Evolutionary conservation across 208 protist genomes (phyloP).

Genomic region (Vickermania ingenoplastis): DNA sequence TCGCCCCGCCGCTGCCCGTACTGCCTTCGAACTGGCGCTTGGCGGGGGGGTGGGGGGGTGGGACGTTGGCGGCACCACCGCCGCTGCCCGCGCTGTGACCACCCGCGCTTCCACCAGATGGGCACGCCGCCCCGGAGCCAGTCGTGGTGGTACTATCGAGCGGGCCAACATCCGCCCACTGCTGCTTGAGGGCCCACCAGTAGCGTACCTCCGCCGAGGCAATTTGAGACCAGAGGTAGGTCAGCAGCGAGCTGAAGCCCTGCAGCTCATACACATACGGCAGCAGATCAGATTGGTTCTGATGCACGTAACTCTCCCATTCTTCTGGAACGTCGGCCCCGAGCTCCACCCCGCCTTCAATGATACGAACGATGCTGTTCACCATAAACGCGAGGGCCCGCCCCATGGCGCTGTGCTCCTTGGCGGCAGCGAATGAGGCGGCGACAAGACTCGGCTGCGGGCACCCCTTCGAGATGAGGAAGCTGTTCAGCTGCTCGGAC

Average conservation of each 20-base stretch:
- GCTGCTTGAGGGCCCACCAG: neutral
- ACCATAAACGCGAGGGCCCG: conserved; percentile 55
- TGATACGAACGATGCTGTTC: conserved; percentile 25
- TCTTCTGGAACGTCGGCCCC: conserved; percentile 34
- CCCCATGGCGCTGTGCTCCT: conserved; percentile 46
- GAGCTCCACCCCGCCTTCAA: conserved; percentile 36
- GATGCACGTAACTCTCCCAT: conserved; percentile 33
- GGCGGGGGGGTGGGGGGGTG: neutral
- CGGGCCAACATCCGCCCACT: neutral
- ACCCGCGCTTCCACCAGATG: neutral
- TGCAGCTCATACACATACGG: conserved; percentile 61
- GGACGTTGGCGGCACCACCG: neutral
- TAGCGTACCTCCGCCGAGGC: conserved; percentile 19
- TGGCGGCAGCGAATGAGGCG: conserved; percentile 50
- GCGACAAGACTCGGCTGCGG: conserved; percentile 27
- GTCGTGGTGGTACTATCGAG: neutral
- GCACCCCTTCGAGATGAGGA: conserved; percentile 12
- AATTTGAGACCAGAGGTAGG: conserved; percentile 37
- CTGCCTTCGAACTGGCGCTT: neutral
- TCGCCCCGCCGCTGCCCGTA: neutral
- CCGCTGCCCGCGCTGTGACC: neutral
- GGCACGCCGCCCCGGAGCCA: too few relatives aligned
- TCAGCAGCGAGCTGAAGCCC: conserved; percentile 56
- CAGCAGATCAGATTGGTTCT: conserved; percentile 10
- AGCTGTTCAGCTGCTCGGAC: conserved; percentile 2